phyloP scores from a whole-genome alignment of 2,329 filamentous ascomycete genomes.

The Xylariales sp. region DNA sequence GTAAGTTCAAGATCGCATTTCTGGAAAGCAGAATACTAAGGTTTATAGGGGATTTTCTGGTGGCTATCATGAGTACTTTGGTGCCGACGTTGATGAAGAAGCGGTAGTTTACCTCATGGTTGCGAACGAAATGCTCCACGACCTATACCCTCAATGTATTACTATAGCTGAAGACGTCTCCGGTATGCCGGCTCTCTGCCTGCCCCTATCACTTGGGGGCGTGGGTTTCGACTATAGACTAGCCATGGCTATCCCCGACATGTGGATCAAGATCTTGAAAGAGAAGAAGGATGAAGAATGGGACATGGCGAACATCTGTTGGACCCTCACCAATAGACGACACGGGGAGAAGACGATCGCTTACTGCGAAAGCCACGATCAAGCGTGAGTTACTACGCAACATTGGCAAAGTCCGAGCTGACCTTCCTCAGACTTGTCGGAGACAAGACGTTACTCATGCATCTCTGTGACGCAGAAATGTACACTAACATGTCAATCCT shows the following conservation, averaged over 20 bases:
- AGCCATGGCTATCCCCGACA: constrained; percentile 96
- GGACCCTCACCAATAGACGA: constrained; percentile 89
- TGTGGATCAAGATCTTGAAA: constrained; percentile 99
- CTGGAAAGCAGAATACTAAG: constrained; percentile 42
- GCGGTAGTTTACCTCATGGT: constrained; percentile 95
- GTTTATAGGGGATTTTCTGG: constrained; percentile 87
- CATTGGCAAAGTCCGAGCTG: constrained; percentile 31
- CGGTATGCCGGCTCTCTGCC: constrained; percentile 96
- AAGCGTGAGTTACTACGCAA: constrained; percentile 75
- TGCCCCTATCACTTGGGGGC: constrained; percentile 86
- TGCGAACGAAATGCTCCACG: constrained; percentile 94
- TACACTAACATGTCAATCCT: constrained; percentile 97
- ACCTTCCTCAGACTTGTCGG: constrained; percentile 78
- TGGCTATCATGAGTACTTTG: constrained; percentile 98
- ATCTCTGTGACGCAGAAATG: constrained; percentile 95
- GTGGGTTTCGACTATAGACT: constrained; percentile 97
- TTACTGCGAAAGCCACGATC: constrained; percentile 96
- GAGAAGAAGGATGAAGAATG: constrained; percentile 91
- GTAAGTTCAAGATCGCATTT: constrained; percentile 62
- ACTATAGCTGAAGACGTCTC: constrained; percentile 98
- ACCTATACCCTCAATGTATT: constrained; percentile 87
- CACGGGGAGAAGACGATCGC: constrained; percentile 99
- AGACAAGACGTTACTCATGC: constrained; percentile 97
- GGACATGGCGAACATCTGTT: constrained; percentile 87
- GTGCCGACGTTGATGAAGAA: constrained; percentile 87